A percentile compares a stretch with the other conserved stretches of the same genome.
Evolutionary conservation across 768 basidiomycete species (phyloP).

Genomic region (Trametes villosa): DNA sequence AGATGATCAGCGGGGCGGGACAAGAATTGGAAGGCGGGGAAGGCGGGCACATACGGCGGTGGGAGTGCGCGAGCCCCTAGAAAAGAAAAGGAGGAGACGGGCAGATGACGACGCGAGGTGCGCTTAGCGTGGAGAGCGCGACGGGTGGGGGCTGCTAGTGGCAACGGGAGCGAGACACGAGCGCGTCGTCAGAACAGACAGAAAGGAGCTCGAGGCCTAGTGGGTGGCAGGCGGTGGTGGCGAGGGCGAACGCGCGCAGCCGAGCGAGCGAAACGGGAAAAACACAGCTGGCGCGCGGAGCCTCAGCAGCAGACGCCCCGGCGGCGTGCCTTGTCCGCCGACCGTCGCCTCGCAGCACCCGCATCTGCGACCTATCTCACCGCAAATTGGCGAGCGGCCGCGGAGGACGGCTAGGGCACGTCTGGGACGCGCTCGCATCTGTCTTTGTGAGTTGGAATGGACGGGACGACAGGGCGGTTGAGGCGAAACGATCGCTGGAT

Average conservation of each 20-base stretch:
- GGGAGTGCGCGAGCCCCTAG: background rate
- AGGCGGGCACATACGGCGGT: background rate
- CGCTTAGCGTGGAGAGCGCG: too few relatives aligned
- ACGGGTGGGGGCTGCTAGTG: background rate
- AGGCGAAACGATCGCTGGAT: too few relatives aligned
- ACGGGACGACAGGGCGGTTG: too few relatives aligned
- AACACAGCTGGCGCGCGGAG: background rate
- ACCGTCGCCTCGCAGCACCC: background rate
- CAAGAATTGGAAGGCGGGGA: background rate
- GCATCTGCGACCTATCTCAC: background rate
- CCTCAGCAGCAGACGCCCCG: background rate
- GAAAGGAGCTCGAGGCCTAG: too few relatives aligned
- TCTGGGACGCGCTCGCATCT: too few relatives aligned
- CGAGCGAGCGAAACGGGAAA: background rate
- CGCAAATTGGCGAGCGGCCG: too few relatives aligned
- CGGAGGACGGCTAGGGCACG: too few relatives aligned
- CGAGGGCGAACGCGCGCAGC: background rate
- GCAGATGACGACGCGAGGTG: conserved; percentile 1
- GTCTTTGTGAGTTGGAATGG: too few relatives aligned
- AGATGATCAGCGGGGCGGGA: conserved; percentile 14
- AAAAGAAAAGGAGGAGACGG: background rate
- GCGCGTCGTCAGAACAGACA: too few relatives aligned
- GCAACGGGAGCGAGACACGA: background rate
- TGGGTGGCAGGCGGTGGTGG: too few relatives aligned
- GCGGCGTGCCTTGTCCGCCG: conserved; percentile 4